Percentiles rank a stretch among this genome's conserved stretches.
These are phyloP conservation scores for Xylaria castorea DNA, from an alignment of 495 filamentous ascomycete genomes.

Conservation along the genomic window DNA sequence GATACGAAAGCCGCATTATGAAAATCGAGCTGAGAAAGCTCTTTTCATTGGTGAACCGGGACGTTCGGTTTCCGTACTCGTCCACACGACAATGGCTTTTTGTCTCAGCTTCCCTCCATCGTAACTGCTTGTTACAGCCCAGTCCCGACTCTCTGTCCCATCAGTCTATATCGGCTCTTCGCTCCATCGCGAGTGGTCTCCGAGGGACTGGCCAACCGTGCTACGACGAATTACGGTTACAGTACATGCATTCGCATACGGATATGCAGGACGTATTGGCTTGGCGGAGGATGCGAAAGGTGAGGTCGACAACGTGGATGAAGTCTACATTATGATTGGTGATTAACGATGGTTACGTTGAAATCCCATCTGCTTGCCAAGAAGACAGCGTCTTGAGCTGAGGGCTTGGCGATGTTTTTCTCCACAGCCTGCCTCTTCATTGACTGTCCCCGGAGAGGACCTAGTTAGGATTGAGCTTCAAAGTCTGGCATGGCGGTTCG, in stretches of 20 bases:
- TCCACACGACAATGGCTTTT: neutral
- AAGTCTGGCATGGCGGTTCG: neutral
- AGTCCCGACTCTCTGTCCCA: neutral
- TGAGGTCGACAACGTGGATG: constrained; percentile 21
- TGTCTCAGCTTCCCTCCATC: neutral
- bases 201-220: neutral
- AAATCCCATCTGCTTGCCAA: constrained; percentile 4
- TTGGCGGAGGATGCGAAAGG: constrained; percentile 5
- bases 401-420: constrained; percentile 17
- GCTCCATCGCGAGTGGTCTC: too few species aligned
- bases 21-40: neutral
- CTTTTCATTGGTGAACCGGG: neutral
- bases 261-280: constrained; percentile 15
- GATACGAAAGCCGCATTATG: neutral
- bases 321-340: constrained; percentile 5
- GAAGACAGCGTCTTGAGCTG: constrained; percentile 15
- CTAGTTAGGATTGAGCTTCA: neutral
- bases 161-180: neutral
- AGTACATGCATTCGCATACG: neutral
- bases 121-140: neutral
- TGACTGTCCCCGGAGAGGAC: neutral
- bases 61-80: constrained; percentile 3
- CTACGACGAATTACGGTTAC: neutral
- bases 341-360: neutral
- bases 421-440: neutral